These are phyloP conservation scores for Colletotrichum sp. DNA, from an alignment of 2,329 filamentous ascomycete genomes.

Conservation along the genomic window DNA sequence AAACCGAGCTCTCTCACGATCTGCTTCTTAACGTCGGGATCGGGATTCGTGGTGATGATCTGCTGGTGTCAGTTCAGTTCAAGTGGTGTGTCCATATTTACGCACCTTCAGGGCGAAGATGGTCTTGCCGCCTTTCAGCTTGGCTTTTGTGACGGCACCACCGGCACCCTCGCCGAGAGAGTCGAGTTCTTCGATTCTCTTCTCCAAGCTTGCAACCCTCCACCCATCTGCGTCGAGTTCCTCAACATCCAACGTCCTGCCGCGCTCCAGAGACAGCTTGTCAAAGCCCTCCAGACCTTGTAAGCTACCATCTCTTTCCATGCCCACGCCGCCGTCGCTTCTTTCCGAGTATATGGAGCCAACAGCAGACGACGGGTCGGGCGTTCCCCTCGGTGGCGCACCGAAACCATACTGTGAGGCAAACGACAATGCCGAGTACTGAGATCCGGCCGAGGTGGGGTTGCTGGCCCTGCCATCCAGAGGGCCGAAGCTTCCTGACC, in stretches of 20 bases:
- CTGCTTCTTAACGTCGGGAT: constrained; percentile 97
- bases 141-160: constrained; percentile 91
- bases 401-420: constrained; percentile 75
- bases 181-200: constrained; percentile 86
- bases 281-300: constrained; percentile 81
- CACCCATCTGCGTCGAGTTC: constrained; percentile 95
- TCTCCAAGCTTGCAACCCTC: constrained; percentile 89
- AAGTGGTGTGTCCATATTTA: background rate
- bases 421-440: constrained; percentile 84
- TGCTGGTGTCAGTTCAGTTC: constrained; percentile 37
- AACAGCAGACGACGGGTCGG: constrained; percentile 88
- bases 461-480: constrained; percentile 79
- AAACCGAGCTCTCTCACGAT: constrained; percentile 96
- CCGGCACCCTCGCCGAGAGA: constrained; percentile 94
- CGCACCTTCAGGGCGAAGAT: constrained; percentile 93
- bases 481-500: constrained; percentile 83
- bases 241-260: constrained; percentile 85
- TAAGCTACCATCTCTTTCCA: constrained; percentile 84
- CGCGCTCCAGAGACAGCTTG: constrained; percentile 81
- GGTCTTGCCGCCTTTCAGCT: constrained; percentile 88
- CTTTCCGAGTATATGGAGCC: constrained; percentile 84
- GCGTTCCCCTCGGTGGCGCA: constrained; percentile 69
- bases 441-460: constrained; percentile 85
- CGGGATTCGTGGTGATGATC: constrained; percentile 98
- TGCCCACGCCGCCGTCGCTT: constrained; percentile 74